phyloP scores from a whole-genome alignment of 495 filamentous ascomycete species.

The Hypoxylon fragiforme region DNA sequence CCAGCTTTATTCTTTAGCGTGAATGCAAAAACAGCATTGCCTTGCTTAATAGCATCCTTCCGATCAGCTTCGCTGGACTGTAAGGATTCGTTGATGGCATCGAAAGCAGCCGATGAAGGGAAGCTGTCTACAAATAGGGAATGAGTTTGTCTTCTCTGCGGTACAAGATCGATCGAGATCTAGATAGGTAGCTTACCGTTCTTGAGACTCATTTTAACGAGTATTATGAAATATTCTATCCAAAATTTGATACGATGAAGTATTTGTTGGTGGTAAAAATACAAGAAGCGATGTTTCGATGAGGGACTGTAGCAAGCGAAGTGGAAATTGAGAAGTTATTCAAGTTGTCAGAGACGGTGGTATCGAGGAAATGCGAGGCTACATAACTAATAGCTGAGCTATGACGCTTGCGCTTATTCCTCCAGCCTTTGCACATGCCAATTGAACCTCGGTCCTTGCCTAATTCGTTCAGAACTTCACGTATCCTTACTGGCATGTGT shows the following conservation, averaged over 20 bases:
- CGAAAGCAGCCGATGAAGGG: slow-evolving; percentile 90
- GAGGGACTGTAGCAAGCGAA: neutral
- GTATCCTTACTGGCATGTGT: too few relatives aligned
- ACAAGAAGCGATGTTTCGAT: slow-evolving; percentile 5
- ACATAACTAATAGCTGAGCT: slow-evolving; percentile 3
- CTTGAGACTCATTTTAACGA: slow-evolving; percentile 75
- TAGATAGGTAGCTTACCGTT: slow-evolving; percentile 60
- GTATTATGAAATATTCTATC: too few relatives aligned
- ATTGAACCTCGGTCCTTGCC: slow-evolving; percentile 38
- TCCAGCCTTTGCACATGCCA: slow-evolving; percentile 33
- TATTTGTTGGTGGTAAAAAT: neutral
- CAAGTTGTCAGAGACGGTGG: too few relatives aligned
- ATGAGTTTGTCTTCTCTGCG: slow-evolving; percentile 14
- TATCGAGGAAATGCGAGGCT: slow-evolving; percentile 20
- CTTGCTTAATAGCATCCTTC: slow-evolving; percentile 85
- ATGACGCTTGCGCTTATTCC: slow-evolving; percentile 25
- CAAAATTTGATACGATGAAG: too few relatives aligned
- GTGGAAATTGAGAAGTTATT: slow-evolving; percentile 5
- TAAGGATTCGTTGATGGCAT: slow-evolving; percentile 79
- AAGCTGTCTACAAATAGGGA: slow-evolving; percentile 65
- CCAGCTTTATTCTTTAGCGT: slow-evolving; percentile 84
- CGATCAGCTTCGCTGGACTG: slow-evolving; percentile 68
- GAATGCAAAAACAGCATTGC: slow-evolving; percentile 87
- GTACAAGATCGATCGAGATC: neutral
- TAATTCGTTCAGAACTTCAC: slow-evolving; percentile 27